Evolutionary conservation across 1,284 basidiomycete species (phyloP), one percentile per base, ranked within the genome.

Genomic region (Cutaneotrichosporon mucoides): DNA sequence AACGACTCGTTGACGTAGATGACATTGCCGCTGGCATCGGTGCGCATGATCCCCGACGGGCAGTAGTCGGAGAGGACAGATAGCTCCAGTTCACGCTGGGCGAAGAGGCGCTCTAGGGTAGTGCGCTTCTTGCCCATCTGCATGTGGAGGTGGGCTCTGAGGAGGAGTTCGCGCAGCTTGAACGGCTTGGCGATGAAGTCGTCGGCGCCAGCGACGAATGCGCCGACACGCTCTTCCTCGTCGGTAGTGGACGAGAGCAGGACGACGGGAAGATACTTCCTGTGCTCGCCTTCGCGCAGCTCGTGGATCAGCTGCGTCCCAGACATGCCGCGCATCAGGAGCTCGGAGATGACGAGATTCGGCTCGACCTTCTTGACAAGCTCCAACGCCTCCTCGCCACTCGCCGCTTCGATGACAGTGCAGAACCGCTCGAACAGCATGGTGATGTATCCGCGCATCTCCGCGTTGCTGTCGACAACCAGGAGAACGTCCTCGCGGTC

Each of bases 171-270:
- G 55, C 75, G 71, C 6, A 71, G 71, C 56, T 70, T 71, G 70
- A 76, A 77, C 4, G 76, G 76, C 59, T 77, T 77, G 24, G 63
- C 51, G 36, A 78, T 53, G 44, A 69, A 76, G 57, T 78, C 75
- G 57, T 81, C 80, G 1, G 79, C 80, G 12, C 80, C 80, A 33
- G 71, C 75, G 10, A 81, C 62, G 41, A 79, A 53, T 0, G 73
- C 71, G 34, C 69, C 68, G 6, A 77, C 68, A 10, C 72, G 59
- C 10, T 66, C 49, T 24, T 72, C 71, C 46, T 76, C 75, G 15
- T 69, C 68, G 9, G 59, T 56, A 13, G 66, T 55, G 2, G 75
- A 68, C 4, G 69, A 69, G 2, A 73, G 61, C 10, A 75, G 52
- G 33, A 76, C 66, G 41, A 72, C 61, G 1, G 75, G 75, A 0